A percentile compares a stretch with the other conserved stretches of the same genome.
Conservation (phyloP, 805 yeast genomes). For the Yarrowia divulgata region DNA sequence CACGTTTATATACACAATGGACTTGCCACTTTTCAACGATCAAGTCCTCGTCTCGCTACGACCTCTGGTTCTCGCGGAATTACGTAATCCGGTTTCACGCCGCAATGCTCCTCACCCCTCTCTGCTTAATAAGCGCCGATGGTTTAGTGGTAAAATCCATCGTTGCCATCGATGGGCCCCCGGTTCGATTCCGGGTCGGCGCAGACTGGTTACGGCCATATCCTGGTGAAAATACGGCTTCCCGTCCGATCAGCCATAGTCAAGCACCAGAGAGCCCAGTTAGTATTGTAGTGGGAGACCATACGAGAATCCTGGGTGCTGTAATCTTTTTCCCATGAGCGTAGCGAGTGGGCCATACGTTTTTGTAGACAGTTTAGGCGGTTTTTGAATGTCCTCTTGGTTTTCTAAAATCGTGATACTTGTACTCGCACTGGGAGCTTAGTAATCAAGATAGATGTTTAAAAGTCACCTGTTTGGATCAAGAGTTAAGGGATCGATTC, state of each 20-base stretch:
- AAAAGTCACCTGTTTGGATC: too few relatives aligned
- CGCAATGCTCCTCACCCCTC: background rate
- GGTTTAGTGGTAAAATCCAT: constrained; percentile 33
- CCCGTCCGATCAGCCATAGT: constrained; percentile 34
- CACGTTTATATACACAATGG: background rate
- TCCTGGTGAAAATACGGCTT: constrained; percentile 31
- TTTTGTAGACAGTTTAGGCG: background rate
- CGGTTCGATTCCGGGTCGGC: constrained; percentile 33
- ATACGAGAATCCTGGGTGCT: constrained; percentile 34
- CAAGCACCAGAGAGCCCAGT: constrained; percentile 34
- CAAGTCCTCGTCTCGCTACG: background rate
- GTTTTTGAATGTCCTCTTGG: too few relatives aligned
- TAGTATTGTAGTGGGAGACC: constrained; percentile 35
- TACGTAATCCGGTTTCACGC: background rate
- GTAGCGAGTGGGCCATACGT: background rate
- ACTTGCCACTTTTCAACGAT: background rate
- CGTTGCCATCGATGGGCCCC: constrained; percentile 35
- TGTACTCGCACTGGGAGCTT: too few relatives aligned
- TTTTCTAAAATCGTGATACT: too few relatives aligned
- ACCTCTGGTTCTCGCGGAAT: background rate
- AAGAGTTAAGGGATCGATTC: too few relatives aligned
- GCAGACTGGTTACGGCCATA: constrained; percentile 28
- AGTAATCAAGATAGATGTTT: too few relatives aligned
- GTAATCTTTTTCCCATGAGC: constrained; percentile 17
- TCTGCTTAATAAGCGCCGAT: constrained; percentile 15